Conservation (phyloP, 345 rosid species). For the Camelina laxa region DNA sequence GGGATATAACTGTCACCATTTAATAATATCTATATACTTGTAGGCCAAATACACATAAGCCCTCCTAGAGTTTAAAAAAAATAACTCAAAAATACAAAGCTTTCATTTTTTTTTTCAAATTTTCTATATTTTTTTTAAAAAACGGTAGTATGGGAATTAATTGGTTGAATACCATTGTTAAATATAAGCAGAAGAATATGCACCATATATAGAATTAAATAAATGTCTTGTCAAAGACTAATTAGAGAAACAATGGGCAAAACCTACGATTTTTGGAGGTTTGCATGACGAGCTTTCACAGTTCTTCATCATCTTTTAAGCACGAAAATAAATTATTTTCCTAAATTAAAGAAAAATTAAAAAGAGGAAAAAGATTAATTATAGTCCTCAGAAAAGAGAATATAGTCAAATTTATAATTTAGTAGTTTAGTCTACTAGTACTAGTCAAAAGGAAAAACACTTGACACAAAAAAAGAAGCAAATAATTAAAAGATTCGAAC, state of each 20-base stretch:
- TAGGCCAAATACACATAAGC: not conserved
- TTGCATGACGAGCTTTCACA: not conserved
- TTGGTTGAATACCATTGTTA: not conserved
- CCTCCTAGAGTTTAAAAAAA: not conserved
- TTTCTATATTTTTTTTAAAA: not conserved
- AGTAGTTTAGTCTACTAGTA: conserved; percentile 7
- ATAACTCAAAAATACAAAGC: not conserved
- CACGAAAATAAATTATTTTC: not conserved
- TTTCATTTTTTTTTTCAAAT: not conserved
- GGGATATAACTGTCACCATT: not conserved
- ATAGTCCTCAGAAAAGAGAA: conserved; percentile 35
- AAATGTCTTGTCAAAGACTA: not conserved
- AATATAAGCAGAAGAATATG: not conserved
- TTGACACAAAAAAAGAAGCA: conserved; percentile 4
- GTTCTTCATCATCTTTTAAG: not conserved
- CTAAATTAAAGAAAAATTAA: not conserved
- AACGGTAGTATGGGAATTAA: not conserved
- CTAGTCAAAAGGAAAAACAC: conserved; percentile 39
- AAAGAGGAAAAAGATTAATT: not conserved
- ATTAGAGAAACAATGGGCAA: not conserved
- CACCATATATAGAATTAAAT: not conserved
- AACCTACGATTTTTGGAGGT: not conserved
- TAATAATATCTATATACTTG: not conserved
- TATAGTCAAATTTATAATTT: conserved; percentile 41
- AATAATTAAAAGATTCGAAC: conserved; percentile 40